Base-by-base conservation (phyloP, 2,329 filamentous ascomycete genomes). In the Colletotrichum chlorophyti region DNA sequence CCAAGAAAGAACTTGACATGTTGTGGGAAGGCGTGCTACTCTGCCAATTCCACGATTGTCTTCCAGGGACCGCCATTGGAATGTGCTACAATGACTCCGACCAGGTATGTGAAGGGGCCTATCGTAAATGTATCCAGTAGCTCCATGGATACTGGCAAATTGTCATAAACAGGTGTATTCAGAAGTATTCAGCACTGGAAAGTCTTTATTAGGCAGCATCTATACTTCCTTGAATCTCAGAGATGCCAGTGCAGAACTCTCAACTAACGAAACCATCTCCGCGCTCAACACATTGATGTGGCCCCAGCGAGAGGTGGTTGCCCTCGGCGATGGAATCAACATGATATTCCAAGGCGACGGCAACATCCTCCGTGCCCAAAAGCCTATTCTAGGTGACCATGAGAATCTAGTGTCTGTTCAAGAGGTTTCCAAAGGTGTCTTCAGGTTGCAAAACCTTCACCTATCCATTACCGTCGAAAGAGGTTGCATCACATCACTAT, bases 51-150 rank as follows among this genome's bases (percentile, higher is more conserved):
- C 87, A 90, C 55, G 87, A 90, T 64, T 89, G 86, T 64, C 71
- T 90, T 46, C 87, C 87, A 0, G 87, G 87, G 24, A 88, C 84
- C 62, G 83, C 80, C 4, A 89, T 90, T 58, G 84, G 88, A 65
- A 88, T 89, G 85, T 88, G 85, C 69, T 89, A 89, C 63, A 83
- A 87, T 65, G 87, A 90, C 64, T 87, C 85, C 0, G 83, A 87
- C 65, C 76, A 85, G 67, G 77, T 79, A 65, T 45, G 70, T 32
- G 6, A 8, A n/a, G n/a, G n/a, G n/a, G n/a, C n/a, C n/a, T n/a
- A n/a, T n/a, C n/a, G n/a, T n/a, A n/a, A n/a, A n/a, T n/a, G n/a
- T n/a, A n/a, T n/a, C n/a, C n/a, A n/a, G n/a, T n/a, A n/a, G n/a
- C n/a, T n/a, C n/a, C n/a, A n/a, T n/a, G n/a, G n/a, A n/a, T n/a